Percentiles rank a stretch among this genome's conserved stretches.
Evolutionary conservation across 176 grass and related monocot genomes (phyloP).

Genomic region (Ensete glaucum): DNA sequence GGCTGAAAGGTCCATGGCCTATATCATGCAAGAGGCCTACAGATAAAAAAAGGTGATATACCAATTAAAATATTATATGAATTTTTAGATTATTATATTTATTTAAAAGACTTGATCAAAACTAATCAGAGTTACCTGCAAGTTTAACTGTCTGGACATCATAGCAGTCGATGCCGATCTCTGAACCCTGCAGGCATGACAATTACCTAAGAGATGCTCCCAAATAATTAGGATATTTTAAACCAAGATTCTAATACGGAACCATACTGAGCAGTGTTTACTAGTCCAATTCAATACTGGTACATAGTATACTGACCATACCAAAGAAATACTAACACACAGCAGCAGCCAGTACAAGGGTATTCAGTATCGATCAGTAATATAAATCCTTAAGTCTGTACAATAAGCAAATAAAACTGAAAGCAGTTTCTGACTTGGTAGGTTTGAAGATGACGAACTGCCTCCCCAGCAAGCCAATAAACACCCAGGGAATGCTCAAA

Average conservation of each 20-base stretch:
- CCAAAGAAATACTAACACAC: too few species aligned
- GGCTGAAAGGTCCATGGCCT: constrained; percentile 91
- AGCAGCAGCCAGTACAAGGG: too few species aligned
- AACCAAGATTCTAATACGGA: neutral
- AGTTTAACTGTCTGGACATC: constrained; percentile 83
- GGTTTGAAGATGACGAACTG: constrained; percentile 43
- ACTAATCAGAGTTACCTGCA: constrained; percentile 36
- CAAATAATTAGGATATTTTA: neutral
- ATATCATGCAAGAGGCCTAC: constrained; percentile 89
- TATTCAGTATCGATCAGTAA: neutral
- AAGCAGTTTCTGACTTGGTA: constrained; percentile 42
- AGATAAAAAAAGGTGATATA: neutral
- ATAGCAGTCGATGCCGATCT: constrained; percentile 59
- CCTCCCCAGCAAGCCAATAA: constrained; percentile 58
- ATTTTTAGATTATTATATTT: neutral
- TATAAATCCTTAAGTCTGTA: constrained; percentile 5
- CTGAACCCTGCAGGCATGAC: constrained; percentile 42
- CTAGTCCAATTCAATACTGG: too few species aligned
- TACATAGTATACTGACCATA: too few species aligned
- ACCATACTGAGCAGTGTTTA: neutral
- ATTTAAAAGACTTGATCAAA: constrained; percentile 6
- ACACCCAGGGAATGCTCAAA: constrained; percentile 96
- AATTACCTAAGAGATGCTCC: constrained; percentile 3
- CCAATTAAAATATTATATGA: neutral
- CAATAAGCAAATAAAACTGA: constrained; percentile 13